These are phyloP conservation scores for Collariella sp. DNA, from an alignment of 495 filamentous ascomycete species.

Conservation along the genomic window DNA sequence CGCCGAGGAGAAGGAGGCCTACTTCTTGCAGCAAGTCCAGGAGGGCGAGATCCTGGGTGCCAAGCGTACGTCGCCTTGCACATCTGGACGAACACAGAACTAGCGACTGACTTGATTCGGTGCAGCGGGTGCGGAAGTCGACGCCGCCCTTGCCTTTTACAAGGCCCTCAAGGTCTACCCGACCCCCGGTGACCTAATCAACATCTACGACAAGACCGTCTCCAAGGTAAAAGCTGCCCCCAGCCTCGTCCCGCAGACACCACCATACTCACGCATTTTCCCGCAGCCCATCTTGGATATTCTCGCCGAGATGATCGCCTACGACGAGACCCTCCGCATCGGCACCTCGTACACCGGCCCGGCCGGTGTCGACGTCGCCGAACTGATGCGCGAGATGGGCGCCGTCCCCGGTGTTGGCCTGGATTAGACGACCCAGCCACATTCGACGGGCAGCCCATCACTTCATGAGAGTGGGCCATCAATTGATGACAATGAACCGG, in stretches of 20 bases:
- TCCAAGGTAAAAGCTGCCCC: conserved; percentile 53
- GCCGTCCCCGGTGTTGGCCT: conserved; percentile 37
- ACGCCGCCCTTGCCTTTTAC: conserved; percentile 92
- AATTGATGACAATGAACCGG: too few relatives aligned
- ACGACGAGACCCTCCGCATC: conserved; percentile 65
- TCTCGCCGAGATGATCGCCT: conserved; percentile 94
- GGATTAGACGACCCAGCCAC: conserved; percentile 26
- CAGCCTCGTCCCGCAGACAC: background rate
- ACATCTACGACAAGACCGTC: conserved; percentile 96
- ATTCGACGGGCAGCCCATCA: background rate
- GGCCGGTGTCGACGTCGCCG: conserved; percentile 23
- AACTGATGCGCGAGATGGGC: conserved; percentile 30
- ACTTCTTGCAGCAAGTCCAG: conserved; percentile 93
- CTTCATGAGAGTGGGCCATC: background rate
- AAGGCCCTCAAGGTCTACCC: conserved; percentile 98
- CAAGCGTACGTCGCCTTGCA: conserved; percentile 32
- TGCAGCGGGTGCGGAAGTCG: conserved; percentile 61
- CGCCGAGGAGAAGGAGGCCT: conserved; percentile 70
- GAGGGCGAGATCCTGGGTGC: conserved; percentile 66
- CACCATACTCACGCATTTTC: conserved; percentile 13
- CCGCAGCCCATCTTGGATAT: conserved; percentile 78
- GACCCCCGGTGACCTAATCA: conserved; percentile 81
- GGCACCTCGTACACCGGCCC: conserved; percentile 39
- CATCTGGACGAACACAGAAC: background rate
- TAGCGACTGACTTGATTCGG: background rate